phyloP scores from a whole-genome alignment of 345 rosid species.

The Populus tremula region DNA sequence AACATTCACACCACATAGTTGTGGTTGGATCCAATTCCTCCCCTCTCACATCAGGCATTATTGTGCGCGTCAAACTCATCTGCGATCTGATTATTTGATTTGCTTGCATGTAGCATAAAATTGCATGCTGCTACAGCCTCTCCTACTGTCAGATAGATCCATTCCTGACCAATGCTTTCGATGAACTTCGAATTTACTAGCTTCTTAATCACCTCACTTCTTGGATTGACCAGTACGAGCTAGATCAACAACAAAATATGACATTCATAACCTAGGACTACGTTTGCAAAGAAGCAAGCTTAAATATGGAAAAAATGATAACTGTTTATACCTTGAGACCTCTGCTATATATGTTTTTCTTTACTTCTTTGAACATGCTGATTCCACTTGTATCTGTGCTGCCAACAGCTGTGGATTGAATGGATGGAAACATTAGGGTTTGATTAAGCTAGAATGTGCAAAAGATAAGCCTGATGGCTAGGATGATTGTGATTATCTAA shows the following conservation, averaged over 20 bases:
- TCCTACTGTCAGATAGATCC: slow-evolving; percentile 27
- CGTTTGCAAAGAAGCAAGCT: neutral
- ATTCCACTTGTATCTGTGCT: slow-evolving; percentile 36
- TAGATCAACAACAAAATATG: neutral
- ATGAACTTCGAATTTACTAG: slow-evolving; percentile 22
- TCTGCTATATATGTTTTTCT: slow-evolving; percentile 23
- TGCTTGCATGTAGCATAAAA: slow-evolving; percentile 20
- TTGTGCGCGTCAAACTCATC: slow-evolving; percentile 5
- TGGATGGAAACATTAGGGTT: neutral
- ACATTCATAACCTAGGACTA: neutral
- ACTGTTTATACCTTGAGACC: slow-evolving; percentile 16
- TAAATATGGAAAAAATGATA: neutral
- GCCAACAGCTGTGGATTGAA: slow-evolving; percentile 21
- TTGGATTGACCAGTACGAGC: slow-evolving; percentile 29
- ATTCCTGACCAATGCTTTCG: slow-evolving; percentile 24
- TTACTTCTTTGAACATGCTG: slow-evolving; percentile 21
- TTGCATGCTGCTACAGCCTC: slow-evolving; percentile 32
- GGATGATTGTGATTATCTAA: neutral
- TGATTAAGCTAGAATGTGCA: neutral
- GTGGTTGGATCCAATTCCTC: neutral
- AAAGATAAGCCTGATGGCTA: neutral
- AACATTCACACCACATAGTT: neutral
- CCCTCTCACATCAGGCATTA: slow-evolving; percentile 2
- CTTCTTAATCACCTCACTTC: slow-evolving; percentile 35
- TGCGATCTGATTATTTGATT: slow-evolving; percentile 4